Evolutionary conservation across 495 filamentous ascomycete genomes (phyloP).

Genomic region (Lepidopterella palustris): DNA sequence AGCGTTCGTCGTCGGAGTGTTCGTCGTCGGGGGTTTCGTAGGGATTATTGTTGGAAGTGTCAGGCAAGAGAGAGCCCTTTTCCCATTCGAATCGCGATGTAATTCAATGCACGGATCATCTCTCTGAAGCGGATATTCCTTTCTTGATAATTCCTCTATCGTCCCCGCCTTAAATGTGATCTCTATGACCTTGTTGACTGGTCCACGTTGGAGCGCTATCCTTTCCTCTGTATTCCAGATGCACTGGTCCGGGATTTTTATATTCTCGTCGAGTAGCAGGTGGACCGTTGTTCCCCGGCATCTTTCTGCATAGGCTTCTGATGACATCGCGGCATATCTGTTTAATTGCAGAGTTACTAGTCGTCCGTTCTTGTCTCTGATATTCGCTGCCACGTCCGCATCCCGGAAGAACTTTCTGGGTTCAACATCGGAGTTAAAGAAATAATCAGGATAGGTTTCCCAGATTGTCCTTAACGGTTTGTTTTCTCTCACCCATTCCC

Average conservation of each 20-base stretch:
- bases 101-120: not conserved
- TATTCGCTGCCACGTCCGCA: not conserved
- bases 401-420: not conserved
- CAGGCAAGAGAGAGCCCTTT: not conserved
- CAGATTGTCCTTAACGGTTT: not conserved
- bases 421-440: not conserved
- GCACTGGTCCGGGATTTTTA: not conserved
- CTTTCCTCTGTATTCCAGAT: not conserved
- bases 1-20: not conserved
- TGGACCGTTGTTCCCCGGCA: not conserved
- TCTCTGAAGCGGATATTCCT: not conserved
- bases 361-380: not conserved
- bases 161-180: not conserved
- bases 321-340: not conserved
- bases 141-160: not conserved
- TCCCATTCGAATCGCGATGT: not conserved
- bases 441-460: not conserved
- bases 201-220: not conserved
- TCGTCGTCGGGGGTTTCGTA: not conserved
- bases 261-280: not conserved
- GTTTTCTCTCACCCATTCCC: not conserved
- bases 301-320: not conserved
- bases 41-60: not conserved
- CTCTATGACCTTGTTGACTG: not conserved
- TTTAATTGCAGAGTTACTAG: not conserved